Base-by-base conservation (phyloP, 2,329 filamentous ascomycete genomes). In the Cladophialophora bantiana region DNA sequence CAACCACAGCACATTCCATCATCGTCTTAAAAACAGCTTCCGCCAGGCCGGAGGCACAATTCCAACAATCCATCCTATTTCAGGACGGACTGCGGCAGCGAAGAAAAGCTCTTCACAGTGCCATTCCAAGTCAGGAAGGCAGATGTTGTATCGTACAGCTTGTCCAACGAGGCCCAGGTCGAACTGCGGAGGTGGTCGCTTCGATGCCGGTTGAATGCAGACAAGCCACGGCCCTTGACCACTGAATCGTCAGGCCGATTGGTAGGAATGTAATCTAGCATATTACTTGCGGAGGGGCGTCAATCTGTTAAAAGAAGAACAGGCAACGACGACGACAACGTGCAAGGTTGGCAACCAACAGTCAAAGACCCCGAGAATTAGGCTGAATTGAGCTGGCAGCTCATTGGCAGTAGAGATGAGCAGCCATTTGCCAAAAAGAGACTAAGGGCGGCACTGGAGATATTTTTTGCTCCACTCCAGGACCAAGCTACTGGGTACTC, bases 1-100 rank as follows among this genome's bases (percentile, higher is more conserved):
- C 64, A 12, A 58, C 42, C 52, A 59, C 10, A 12, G 6, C 45
- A 7, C 40, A 32, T 45, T 42, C 52, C 18, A 52, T 20, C 34
- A 40, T n/a, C 34, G 35, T 26, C 53, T 52, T 32, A 35, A 53
- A 52, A 31, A 9, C 38, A 42, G 32, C 35, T 34, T 64, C 62
- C 62, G 55, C 38, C 53, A 10, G 59, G 32, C 62, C 61, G 57
- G 58, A 32, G 62, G 26, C 32, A 52, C 31, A 45, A n/a, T 57
- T 56, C 59, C 20, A 36, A 34, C 32, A 56, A 50, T 68, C 56
- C 62, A 65, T 60, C 53, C 53, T 62, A 52, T 65, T 60, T 59
- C 52, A 36, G 32, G 35, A 55, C 54, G 36, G 34, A 48, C 38
- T 18, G 50, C 59, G 59, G 52, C 13, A 42, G 59, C 18, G 31